Conservation (phyloP, 2,329 filamentous ascomycete genomes). For the Hymenoscyphus albidus region DNA sequence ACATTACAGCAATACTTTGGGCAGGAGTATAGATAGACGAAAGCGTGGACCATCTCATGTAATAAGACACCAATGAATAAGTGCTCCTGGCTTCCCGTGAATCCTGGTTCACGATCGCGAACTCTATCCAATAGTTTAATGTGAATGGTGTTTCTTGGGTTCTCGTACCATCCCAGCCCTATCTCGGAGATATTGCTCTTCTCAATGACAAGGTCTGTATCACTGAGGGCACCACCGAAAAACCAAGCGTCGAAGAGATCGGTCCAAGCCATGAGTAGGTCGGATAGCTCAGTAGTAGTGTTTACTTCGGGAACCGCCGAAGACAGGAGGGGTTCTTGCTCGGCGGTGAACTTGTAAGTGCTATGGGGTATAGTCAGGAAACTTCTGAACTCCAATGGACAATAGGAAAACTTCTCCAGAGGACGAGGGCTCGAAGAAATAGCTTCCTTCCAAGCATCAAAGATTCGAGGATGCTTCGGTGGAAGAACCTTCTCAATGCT, state of each 20-base stretch:
- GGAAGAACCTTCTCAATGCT: not conserved
- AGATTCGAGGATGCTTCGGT: not conserved
- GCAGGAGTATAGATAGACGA: not conserved
- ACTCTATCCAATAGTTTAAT: not conserved
- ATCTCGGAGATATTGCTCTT: not conserved
- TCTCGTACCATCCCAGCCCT: too few relatives aligned
- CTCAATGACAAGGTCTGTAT: not conserved
- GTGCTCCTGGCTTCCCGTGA: not conserved
- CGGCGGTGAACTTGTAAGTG: not conserved
- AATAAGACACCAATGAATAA: not conserved
- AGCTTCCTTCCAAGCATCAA: not conserved
- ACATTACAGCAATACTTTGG: not conserved
- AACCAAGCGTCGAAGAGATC: not conserved
- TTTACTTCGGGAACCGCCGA: not conserved
- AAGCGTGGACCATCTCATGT: not conserved
- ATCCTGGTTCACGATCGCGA: not conserved
- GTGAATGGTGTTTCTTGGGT: not conserved
- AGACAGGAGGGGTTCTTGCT: not conserved
- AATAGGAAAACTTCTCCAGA: not conserved
- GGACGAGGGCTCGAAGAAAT: not conserved
- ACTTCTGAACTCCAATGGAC: not conserved
- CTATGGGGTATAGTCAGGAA: not conserved
- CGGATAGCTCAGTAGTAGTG: not conserved
- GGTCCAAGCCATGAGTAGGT: not conserved
- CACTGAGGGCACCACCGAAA: not conserved